Evolutionary conservation across 2,329 filamentous ascomycete genomes (phyloP).

Genomic region (Colletotrichum sp.): DNA sequence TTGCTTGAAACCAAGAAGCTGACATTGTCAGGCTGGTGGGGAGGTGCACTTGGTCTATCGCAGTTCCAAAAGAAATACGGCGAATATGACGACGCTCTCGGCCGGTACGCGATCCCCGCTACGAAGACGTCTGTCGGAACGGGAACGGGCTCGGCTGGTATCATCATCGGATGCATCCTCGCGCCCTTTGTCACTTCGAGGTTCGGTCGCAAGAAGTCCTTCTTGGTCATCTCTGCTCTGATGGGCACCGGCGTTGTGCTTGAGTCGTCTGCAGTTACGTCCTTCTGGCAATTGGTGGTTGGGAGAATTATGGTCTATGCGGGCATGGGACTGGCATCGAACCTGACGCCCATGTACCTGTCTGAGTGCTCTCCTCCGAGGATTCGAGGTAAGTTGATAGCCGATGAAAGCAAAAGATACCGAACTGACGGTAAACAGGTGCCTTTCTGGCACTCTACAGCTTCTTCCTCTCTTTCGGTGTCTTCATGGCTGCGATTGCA

Average conservation of each 20-base stretch:
- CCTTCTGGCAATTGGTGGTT: conserved; percentile 17
- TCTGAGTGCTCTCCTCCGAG: neutral
- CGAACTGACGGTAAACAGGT: neutral
- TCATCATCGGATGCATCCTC: conserved; percentile 12
- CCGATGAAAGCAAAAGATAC: accelerated
- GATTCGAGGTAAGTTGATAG: neutral
- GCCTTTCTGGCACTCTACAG: neutral
- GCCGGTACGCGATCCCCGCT: neutral
- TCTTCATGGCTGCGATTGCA: neutral
- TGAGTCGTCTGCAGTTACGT: neutral
- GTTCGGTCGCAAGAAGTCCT: conserved; percentile 6
- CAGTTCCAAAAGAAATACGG: neutral
- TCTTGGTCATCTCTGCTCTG: conserved; percentile 4
- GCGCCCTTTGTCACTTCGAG: neutral
- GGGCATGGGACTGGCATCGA: conserved; percentile 1
- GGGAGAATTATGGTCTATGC: conserved; percentile 4
- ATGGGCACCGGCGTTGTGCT: conserved; percentile 2
- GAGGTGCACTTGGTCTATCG: neutral
- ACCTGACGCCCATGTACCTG: neutral
- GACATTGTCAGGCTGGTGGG: neutral
- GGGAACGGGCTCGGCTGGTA: neutral
- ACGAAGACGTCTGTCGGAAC: neutral
- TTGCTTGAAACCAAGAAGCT: neutral
- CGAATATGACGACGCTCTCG: neutral
- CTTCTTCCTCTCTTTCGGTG: conserved; percentile 1